A percentile compares a stretch with the other conserved stretches of the same genome.
Conservation (phyloP, 768 basidiomycete genomes). For the Pisolithus microcarpus region DNA sequence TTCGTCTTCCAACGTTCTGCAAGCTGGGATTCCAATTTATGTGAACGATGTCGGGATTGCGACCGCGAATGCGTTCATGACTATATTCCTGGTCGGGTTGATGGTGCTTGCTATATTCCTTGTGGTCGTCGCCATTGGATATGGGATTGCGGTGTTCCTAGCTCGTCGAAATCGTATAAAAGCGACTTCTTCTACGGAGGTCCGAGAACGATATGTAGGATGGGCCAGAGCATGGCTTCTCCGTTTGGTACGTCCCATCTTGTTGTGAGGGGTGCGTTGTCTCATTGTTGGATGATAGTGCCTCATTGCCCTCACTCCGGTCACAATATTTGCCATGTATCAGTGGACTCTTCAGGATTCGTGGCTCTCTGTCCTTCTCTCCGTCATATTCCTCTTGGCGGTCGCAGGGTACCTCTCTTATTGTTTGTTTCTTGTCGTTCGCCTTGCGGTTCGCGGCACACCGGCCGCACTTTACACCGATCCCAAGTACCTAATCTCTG, state of each 20-base stretch:
- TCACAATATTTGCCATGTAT: constrained; percentile 73
- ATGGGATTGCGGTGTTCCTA: constrained; percentile 32
- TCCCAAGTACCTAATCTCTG: constrained; percentile 30
- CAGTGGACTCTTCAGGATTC: constrained; percentile 92
- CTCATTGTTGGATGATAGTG: constrained; percentile 31
- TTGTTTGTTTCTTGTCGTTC: constrained; percentile 43
- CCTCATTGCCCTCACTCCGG: constrained; percentile 59
- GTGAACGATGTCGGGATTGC: constrained; percentile 72
- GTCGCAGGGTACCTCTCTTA: constrained; percentile 44
- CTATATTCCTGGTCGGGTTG: constrained; percentile 69
- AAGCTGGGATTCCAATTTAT: constrained; percentile 79
- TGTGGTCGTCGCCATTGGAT: constrained; percentile 46
- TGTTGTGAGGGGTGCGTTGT: constrained; percentile 1
- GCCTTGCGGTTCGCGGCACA: constrained; percentile 35
- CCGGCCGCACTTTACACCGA: constrained; percentile 34
- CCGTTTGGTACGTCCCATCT: constrained; percentile 49
- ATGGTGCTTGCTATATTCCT: constrained; percentile 58
- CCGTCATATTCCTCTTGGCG: constrained; percentile 57
- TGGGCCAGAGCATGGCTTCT: constrained; percentile 56
- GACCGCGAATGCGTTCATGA: constrained; percentile 86
- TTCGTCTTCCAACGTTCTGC: constrained; percentile 56
- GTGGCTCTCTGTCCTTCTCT: constrained; percentile 76
- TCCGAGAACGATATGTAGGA: constrained; percentile 32
- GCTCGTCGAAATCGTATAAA: constrained; percentile 16
- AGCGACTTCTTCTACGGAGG: constrained; percentile 10